Conservation (phyloP, 2,329 filamentous ascomycete genomes). For the Akanthomyces muscarius region DNA sequence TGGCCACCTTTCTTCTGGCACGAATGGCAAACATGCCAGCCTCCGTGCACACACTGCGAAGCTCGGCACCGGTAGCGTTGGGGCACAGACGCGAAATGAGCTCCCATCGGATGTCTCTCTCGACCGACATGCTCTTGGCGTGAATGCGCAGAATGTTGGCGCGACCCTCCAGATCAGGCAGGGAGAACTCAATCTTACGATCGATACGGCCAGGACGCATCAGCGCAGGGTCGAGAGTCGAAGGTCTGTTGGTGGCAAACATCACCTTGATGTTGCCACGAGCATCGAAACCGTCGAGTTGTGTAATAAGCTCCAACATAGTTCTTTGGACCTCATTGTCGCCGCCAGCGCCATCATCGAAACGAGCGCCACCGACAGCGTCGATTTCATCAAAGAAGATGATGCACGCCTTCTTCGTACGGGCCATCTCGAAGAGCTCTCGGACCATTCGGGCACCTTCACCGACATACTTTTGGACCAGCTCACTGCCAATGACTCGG, state of each 20-base stretch:
- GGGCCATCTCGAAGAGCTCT: constrained; percentile 98
- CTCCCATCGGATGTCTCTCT: constrained; percentile 98
- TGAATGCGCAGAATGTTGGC: constrained; percentile 98
- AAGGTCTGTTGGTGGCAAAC: constrained; percentile 97
- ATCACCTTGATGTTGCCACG: constrained; percentile 99
- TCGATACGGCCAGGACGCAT: constrained; percentile 98
- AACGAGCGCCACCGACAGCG: constrained; percentile 90
- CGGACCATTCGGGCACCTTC: constrained; percentile 98
- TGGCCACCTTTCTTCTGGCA: constrained; percentile 90
- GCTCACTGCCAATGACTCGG: constrained; percentile 92
- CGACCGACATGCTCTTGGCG: constrained; percentile 99
- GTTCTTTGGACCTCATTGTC: constrained; percentile 98
- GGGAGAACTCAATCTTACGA: constrained; percentile 96
- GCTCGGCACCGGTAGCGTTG: constrained; percentile 92
- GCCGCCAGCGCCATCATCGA: constrained; percentile 92
- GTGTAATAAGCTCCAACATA: constrained; percentile 96
- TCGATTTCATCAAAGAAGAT: constrained; percentile 98
- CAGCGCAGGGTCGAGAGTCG: constrained; percentile 90
- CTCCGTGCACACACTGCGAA: constrained; percentile 95
- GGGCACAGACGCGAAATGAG: constrained; percentile 95
- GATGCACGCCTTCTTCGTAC: constrained; percentile 99
- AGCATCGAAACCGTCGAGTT: constrained; percentile 93
- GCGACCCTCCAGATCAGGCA: constrained; percentile 93
- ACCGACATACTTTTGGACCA: constrained; percentile 98
- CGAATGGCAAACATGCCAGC: constrained; percentile 98